phyloP scores from a whole-genome alignment of 495 filamentous ascomycete genomes.

The Lasiosphaeria hispida region DNA sequence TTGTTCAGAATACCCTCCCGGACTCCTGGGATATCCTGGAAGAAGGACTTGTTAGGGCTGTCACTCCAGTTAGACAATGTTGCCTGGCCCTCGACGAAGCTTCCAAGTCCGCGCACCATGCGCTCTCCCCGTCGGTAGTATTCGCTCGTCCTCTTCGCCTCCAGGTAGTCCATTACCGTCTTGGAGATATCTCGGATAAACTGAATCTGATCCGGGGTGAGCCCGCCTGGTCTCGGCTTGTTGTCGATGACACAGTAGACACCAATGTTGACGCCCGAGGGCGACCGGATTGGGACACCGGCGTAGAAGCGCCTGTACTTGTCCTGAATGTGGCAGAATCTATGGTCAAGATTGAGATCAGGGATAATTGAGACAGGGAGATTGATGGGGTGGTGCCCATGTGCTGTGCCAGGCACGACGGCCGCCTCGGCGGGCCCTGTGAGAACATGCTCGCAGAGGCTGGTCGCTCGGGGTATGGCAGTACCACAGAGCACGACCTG shows the following conservation, averaged over 20 bases:
- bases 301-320: slow-evolving; percentile 58
- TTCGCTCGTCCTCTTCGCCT: slow-evolving; percentile 54
- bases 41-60: not conserved
- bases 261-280: slow-evolving; percentile 67
- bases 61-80: slow-evolving; percentile 12
- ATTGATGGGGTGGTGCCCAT: slow-evolving; percentile 27
- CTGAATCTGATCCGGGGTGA: slow-evolving; percentile 36
- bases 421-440: slow-evolving; percentile 24
- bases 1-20: slow-evolving; percentile 16
- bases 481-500: slow-evolving; percentile 38
- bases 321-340: slow-evolving; percentile 46
- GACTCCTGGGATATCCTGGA: slow-evolving; percentile 8
- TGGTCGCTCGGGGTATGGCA: slow-evolving; percentile 41
- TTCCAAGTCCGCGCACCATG: slow-evolving; percentile 60
- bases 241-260: slow-evolving; percentile 66
- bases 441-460: slow-evolving; percentile 49
- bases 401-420: slow-evolving; percentile 10
- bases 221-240: slow-evolving; percentile 42
- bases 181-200: slow-evolving; percentile 50
- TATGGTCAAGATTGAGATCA: slow-evolving; percentile 50
- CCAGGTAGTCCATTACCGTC: slow-evolving; percentile 63
- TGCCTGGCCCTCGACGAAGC: slow-evolving; percentile 58
- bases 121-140: slow-evolving; percentile 57
- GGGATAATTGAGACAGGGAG: slow-evolving; percentile 44
- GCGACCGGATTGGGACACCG: slow-evolving; percentile 64